Evolutionary conservation across 2,329 filamentous ascomycete species (phyloP), one percentile per base, ranked within the genome.

Genomic region (Tolypocladium inflatum): DNA sequence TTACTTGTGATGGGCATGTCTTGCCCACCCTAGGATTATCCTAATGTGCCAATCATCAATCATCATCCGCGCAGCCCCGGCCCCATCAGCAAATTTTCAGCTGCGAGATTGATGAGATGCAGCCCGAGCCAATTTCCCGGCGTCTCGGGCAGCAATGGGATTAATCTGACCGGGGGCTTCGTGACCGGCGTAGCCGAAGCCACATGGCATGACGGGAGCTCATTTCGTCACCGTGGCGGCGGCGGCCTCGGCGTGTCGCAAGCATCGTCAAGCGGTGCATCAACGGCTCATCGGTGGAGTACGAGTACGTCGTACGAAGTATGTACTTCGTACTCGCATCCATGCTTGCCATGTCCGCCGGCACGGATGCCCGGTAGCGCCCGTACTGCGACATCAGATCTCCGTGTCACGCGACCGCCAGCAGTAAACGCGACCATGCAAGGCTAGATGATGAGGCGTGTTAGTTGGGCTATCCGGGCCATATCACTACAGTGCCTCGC

Each of bases 401-500:
- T 19, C 19, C 26, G 17, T 30, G 26, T 30, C 7, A 50, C 45
- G 45, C 26, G 17, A 17, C 26, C n/a, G 17, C 17, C 17, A 19
- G 43, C 43, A 9, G 21, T 5, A 48, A 4, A 30, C 26, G 26
- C 45, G 10, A n/a, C 26, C 17, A 17, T 17, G 11, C 39, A 21
- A 48, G 5, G 42, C 54, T 33, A 37, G 7, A 4, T n/a, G 8
- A 26, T 30, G 26, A 19, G 15, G 19, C 38, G 51, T 54, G 10
- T 42, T 41, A 41, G 30, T 33, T n/a, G 30, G 17, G 30, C 5
- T 19, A 4, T 15, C 19, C 11, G 11, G 11, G 19, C 48, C 17
- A 37, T 8, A 9, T 15, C 26, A 37, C 61, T 70, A 75, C 56
- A 75, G 64, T 7, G 71, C 71, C 57, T 74, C 73, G 55, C 72